Conservation (phyloP, 225 moss, liverwort and hornwort species). For the Neckera pumila region DNA sequence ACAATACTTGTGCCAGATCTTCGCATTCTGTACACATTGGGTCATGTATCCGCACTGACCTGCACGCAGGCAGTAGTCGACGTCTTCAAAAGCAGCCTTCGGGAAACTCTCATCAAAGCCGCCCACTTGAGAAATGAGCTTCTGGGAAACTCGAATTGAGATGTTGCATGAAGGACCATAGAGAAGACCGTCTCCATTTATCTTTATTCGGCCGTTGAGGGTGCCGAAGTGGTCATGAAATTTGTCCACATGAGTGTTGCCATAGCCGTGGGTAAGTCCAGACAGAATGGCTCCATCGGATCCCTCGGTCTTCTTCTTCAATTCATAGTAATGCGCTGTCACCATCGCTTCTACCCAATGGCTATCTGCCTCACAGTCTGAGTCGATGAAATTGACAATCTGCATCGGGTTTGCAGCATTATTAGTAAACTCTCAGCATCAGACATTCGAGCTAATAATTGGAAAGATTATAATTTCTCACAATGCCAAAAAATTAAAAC, state of each 20-base stretch:
- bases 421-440: background rate
- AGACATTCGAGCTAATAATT: background rate
- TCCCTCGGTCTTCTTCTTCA: constrained; percentile 25
- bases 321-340: constrained; percentile 32
- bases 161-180: constrained; percentile 53
- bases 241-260: constrained; percentile 21
- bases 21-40: constrained; percentile 40
- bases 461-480: background rate
- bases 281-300: constrained; percentile 41
- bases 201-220: constrained; percentile 41
- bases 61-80: constrained; percentile 48
- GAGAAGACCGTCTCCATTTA: constrained; percentile 35
- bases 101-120: constrained; percentile 58
- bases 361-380: constrained; percentile 44
- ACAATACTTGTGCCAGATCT: constrained; percentile 52
- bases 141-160: constrained; percentile 28
- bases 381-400: constrained; percentile 54
- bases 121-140: constrained; percentile 39
- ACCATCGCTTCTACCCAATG: constrained; percentile 57
- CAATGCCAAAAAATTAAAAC: background rate
- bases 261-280: constrained; percentile 26
- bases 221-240: constrained; percentile 59
- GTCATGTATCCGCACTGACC: constrained; percentile 26
- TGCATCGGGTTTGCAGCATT: background rate
- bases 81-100: constrained; percentile 54